Evolutionary conservation across 129 eudicot species (phyloP).

Genomic region (Calendula officinalis): DNA sequence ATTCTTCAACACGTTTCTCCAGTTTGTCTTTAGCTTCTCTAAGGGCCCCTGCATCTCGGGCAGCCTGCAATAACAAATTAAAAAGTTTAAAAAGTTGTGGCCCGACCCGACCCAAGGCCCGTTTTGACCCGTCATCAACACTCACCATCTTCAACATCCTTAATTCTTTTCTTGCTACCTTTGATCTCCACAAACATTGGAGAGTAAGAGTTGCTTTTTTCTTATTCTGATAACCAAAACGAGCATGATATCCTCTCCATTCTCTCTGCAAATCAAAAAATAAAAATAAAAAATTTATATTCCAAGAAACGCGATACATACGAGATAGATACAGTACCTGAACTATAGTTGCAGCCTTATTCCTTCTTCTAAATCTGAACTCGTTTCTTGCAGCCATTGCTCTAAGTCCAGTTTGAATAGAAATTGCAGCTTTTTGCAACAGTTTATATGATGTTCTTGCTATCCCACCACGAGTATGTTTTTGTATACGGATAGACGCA

Average conservation of each 20-base stretch:
- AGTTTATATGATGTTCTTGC: slow-evolving; percentile 67
- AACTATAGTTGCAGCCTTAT: slow-evolving; percentile 78
- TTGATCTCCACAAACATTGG: slow-evolving; percentile 95
- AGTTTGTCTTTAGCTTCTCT: slow-evolving; percentile 99
- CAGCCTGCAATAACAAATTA: slow-evolving; percentile 55
- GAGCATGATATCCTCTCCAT: slow-evolving; percentile 79
- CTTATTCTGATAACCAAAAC: slow-evolving; percentile 53
- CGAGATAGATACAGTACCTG: slow-evolving; percentile 48
- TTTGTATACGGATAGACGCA: slow-evolving; percentile 87
- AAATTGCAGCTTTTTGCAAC: slow-evolving; percentile 55
- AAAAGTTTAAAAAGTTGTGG: slow-evolving; percentile 1
- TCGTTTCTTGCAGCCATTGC: slow-evolving; percentile 90
- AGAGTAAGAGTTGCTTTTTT: slow-evolving; percentile 70
- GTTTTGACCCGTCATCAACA: background rate
- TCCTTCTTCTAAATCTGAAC: slow-evolving; percentile 70
- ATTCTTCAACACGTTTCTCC: slow-evolving; percentile 97
- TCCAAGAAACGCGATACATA: background rate
- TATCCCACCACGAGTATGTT: slow-evolving; percentile 65
- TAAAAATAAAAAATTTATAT: background rate
- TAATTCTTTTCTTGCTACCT: slow-evolving; percentile 88
- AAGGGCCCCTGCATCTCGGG: slow-evolving; percentile 97
- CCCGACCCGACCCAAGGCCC: too few relatives aligned
- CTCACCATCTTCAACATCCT: slow-evolving; percentile 78
- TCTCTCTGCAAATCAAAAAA: slow-evolving; percentile 53
- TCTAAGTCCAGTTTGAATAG: slow-evolving; percentile 84